Conservation (phyloP, 2,329 filamentous ascomycete species). For the Aspergillus felis region DNA sequence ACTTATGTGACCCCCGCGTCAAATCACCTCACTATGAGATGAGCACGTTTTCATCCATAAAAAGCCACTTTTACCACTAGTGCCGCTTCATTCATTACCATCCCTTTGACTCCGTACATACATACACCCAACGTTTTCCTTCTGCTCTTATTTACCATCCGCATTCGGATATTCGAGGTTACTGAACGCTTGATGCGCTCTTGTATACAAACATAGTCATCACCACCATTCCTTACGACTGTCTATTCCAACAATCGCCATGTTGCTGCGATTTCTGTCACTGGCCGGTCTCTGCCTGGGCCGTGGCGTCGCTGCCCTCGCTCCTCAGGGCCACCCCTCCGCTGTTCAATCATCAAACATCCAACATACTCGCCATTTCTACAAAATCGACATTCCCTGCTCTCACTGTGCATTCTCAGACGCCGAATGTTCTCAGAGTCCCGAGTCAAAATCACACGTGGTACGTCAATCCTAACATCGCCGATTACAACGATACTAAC, state of each 20-base stretch:
- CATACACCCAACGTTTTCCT: background rate
- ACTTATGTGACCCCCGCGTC: background rate
- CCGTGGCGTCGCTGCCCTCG: conserved; percentile 4
- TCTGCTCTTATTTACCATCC: background rate
- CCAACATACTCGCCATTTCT: conserved; percentile 1
- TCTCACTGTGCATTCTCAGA: conserved; percentile 15
- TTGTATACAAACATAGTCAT: background rate
- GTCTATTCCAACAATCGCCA: background rate
- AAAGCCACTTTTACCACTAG: background rate
- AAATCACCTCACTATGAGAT: background rate
- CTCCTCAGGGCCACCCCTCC: background rate
- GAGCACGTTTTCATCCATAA: background rate
- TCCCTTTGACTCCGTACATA: background rate
- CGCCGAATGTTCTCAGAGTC: conserved; percentile 8
- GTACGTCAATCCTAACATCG: background rate
- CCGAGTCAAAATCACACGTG: conserved; percentile 8
- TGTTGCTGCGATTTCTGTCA: conserved; percentile 15
- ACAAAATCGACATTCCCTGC: conserved; percentile 13
- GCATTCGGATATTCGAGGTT: background rate
- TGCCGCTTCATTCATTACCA: background rate
- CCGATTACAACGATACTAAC: conserved; percentile 4
- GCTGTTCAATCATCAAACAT: background rate
- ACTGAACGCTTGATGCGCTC: background rate
- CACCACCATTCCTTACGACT: background rate
- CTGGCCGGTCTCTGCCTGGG: conserved; percentile 9